Base-by-base conservation (phyloP, 202 grass and related monocot genomes). In the Zoysia matrella region DNA sequence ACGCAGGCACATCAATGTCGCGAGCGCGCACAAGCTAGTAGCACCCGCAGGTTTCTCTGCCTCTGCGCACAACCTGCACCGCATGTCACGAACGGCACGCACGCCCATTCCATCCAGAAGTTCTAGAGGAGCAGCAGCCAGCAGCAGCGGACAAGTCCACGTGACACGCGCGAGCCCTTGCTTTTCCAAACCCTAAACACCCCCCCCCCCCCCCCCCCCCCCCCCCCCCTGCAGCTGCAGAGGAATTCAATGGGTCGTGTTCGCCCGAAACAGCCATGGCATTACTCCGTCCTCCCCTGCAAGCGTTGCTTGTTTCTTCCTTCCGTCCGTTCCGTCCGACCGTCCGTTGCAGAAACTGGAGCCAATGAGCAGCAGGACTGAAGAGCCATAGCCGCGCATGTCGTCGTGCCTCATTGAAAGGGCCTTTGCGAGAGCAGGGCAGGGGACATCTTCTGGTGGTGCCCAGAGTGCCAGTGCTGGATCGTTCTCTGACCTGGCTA, bases 141-240 rank as follows among this genome's bases (percentile, higher is more conserved):
- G n/a, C n/a, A 13, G 8, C 3, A 66, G 80, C 30, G 75, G 80
- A 80, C 86, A 84, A 2, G 80, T 74, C 86, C 86, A 88, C 62
- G 86, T 84, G 86, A 75, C 46, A 70, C 67, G 55, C 53, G 62
- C 70, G 65, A 63, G 75, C 63, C 69, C 81, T 84, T 75, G 81
- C 70, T 80, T 84, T 65, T 36, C 76, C 81, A 80, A 75, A 88
- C 75, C 86, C 81, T 88, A 74, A 61, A n/a, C n/a, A n/a, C 22
- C 22, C 22, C 22, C 22, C 22, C 22, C 22, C 22, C 22, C 22
- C 22, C 22, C 22, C 22, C 22, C 22, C 22, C 22, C 22, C 22
- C 22, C 22, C 22, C 4, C 11, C 39, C 67, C 45, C 2, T 4
- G 45, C 45, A 46, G 5, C 45, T 56, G 43, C 12, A 15, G 2